Base-by-base conservation (phyloP, 495 filamentous ascomycete species). In the Usnea hakonensis region DNA sequence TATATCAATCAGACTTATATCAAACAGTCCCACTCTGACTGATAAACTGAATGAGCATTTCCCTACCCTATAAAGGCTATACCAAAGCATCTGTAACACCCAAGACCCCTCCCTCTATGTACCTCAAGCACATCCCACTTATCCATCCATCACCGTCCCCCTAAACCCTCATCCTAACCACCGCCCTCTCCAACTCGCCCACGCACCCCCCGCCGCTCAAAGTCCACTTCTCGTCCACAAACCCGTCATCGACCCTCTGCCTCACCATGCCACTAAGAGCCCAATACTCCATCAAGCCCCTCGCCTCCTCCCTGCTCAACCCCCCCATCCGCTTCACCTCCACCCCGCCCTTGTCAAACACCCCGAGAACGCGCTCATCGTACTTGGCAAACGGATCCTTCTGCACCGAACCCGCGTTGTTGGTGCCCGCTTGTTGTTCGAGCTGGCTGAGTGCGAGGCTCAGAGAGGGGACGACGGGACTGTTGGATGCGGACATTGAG, bases 211-310 rank as follows among this genome's bases (percentile, higher is more conserved):
- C 81, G 23, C 90, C 90, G 62, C 87, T 84, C 68, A 97, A 64
- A 58, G 83, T 86, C 89, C 90, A 96, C 77, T 88, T 90, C 80
- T 96, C 90, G 43, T 80, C 79, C 35, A 97, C 90, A 64, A 80
- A 82, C 65, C 76, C 75, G 71, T 93, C 87, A 67, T 87, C 87
- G 46, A 96, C 78, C 50, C 72, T 76, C 60, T 81, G 73, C 58
- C 88, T 82, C 69, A 95, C 71, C 67, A 97, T 76, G 21, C 94
- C 94, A 72, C 90, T 95, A 30, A 79, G 82, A 5, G 90, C 92
- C 76, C 91, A 97, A 75, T 97, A 97, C 78, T 97, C 94, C 84
- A 97, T 84, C 66, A 94, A 77, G 1, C 83, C 80, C 58, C 88
- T 82, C 41, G 92, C 85, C 76, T 97, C 92, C 28, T 77, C 74